These are phyloP conservation scores for Adansonia rubrostipa DNA, from an alignment of 441 rosid genomes.

Conservation along the genomic window DNA sequence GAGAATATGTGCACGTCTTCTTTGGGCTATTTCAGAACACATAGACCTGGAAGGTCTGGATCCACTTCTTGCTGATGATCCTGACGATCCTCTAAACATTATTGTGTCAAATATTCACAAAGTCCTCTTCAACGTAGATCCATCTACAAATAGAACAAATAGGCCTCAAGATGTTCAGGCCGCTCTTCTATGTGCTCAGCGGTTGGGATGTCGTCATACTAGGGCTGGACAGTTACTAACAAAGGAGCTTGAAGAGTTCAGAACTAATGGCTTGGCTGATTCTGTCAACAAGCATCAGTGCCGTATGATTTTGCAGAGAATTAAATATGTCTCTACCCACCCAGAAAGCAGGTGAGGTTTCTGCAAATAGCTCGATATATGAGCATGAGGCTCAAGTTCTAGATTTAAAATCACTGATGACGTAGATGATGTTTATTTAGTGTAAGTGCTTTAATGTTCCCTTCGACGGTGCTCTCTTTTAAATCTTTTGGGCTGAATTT, in stretches of 20 bases:
- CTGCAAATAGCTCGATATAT: constrained; percentile 15
- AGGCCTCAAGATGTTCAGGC: constrained; percentile 98
- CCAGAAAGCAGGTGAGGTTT: constrained; percentile 75
- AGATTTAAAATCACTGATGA: neutral
- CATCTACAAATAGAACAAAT: constrained; percentile 78
- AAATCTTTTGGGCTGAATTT: constrained; percentile 15
- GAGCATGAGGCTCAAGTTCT: constrained; percentile 12
- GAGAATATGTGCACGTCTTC: constrained; percentile 77
- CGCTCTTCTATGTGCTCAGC: constrained; percentile 85
- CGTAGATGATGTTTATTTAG: constrained; percentile 15
- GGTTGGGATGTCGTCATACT: constrained; percentile 86
- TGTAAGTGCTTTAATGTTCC: neutral
- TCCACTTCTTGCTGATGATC: constrained; percentile 99
- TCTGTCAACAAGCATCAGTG: constrained; percentile 95
- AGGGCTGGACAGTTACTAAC: constrained; percentile 82
- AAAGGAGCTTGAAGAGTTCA: constrained; percentile 96
- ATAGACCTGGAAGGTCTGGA: constrained; percentile 94
- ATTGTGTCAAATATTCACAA: constrained; percentile 83
- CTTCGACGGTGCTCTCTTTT: neutral
- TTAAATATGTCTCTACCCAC: constrained; percentile 72
- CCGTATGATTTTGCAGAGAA: constrained; percentile 91
- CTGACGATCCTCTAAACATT: constrained; percentile 89
- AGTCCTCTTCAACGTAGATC: constrained; percentile 81
- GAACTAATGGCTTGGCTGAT: constrained; percentile 77
- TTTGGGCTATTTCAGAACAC: constrained; percentile 95